phyloP scores from a whole-genome alignment of 805 yeast genomes.

The Soucietia sequanensis region DNA sequence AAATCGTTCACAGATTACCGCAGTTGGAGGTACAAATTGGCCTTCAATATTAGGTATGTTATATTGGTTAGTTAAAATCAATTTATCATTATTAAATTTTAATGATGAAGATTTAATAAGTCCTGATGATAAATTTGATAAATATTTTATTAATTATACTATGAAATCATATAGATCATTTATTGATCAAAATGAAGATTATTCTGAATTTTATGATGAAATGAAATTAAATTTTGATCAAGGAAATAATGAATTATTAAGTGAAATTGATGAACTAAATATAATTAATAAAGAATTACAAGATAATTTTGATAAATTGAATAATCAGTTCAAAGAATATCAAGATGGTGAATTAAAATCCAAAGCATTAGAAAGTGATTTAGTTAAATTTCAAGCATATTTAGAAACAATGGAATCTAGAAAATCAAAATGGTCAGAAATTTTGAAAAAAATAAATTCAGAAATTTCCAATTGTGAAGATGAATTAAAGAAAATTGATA shows the following conservation, averaged over 20 bases:
- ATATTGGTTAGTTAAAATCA: slow-evolving; percentile 73
- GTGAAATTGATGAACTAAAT: slow-evolving; percentile 43
- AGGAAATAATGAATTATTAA: slow-evolving; percentile 48
- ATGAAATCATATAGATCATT: slow-evolving; percentile 66
- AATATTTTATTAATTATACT: slow-evolving; percentile 58
- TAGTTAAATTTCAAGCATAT: slow-evolving; percentile 68
- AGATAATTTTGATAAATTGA: slow-evolving; percentile 38
- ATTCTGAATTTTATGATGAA: slow-evolving; percentile 50
- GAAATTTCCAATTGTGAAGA: slow-evolving; percentile 50
- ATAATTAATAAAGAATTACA: slow-evolving; percentile 40
- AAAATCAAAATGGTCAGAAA: slow-evolving; percentile 61
- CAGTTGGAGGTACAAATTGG: slow-evolving; percentile 92
- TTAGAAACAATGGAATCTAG: slow-evolving; percentile 65
- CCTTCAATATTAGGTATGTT: slow-evolving; percentile 77
- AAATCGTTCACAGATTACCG: slow-evolving; percentile 81
- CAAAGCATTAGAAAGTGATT: slow-evolving; percentile 66
- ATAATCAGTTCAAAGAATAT: slow-evolving; percentile 45
- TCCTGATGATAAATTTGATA: slow-evolving; percentile 48
- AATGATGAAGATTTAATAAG: slow-evolving; percentile 27
- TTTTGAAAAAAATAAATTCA: slow-evolving; percentile 52
- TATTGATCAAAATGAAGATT: slow-evolving; percentile 64
- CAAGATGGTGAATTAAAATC: slow-evolving; percentile 55
- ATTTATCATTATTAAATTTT: slow-evolving; percentile 28
- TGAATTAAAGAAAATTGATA: slow-evolving; percentile 41
- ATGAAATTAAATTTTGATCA: slow-evolving; percentile 55